Evolutionary conservation across 192 early-diverging fungal species (phyloP).

Genomic region (Umbelopsis sp.): DNA sequence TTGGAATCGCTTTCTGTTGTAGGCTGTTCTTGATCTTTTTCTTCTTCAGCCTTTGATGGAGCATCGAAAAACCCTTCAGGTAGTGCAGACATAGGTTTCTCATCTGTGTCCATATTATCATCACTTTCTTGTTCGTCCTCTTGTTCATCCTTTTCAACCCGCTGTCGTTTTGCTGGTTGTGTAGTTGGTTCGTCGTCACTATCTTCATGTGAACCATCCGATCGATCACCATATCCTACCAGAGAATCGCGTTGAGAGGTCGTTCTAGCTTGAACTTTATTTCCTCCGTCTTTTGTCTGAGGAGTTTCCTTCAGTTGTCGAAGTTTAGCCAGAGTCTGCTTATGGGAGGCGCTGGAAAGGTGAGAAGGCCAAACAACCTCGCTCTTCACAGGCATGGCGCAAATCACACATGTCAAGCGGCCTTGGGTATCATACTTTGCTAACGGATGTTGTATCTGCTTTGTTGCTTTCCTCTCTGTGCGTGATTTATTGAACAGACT

Average conservation of each 20-base stretch:
- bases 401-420: constrained; percentile 48
- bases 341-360: constrained; percentile 43
- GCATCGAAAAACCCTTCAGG: constrained; percentile 53
- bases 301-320: constrained; percentile 39
- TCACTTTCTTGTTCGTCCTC: constrained; percentile 18
- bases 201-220: constrained; percentile 33
- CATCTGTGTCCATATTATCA: constrained; percentile 36
- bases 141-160: constrained; percentile 24
- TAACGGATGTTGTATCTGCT: constrained; percentile 47
- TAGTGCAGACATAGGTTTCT: constrained; percentile 37
- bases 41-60: constrained; percentile 1
- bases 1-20: constrained; percentile 19
- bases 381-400: constrained; percentile 38
- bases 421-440: constrained; percentile 53
- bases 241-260: constrained; percentile 6
- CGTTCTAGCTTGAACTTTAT: constrained; percentile 28
- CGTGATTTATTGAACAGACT: constrained; percentile 33
- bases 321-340: constrained; percentile 47
- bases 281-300: constrained; percentile 28
- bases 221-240: constrained; percentile 35
- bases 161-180: background rate
- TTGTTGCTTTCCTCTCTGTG: constrained; percentile 23
- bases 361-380: constrained; percentile 52
- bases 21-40: no score
- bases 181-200: constrained; percentile 26